Evolutionary conservation across 2,329 filamentous ascomycete species (phyloP), one percentile per base, ranked within the genome.

Genomic region (Aciculosporium take): DNA sequence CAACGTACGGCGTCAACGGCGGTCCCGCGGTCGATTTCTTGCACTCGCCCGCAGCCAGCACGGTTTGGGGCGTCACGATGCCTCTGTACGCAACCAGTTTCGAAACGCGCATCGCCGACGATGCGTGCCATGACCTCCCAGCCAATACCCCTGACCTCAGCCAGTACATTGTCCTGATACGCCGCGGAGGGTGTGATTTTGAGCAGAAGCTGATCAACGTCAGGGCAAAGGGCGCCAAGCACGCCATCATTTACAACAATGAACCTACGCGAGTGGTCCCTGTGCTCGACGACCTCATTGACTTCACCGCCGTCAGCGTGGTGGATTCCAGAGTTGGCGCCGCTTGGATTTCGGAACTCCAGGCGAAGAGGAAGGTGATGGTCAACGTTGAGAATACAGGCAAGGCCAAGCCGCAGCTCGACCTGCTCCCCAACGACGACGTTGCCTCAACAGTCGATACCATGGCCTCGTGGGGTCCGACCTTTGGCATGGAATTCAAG

Each of bases 221-320:
- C 13, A 23, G 15, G 3, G 29, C 36, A 5, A 64, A 64, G 34
- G 76, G 76, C 7, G 76, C 73, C 39, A 67, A 70, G 51, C 77
- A 79, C 48, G 57, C 81, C 40, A 58, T 81, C 48, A 62, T 77
- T 51, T 81, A 79, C 57, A 79, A 79, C 63, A 73, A 71, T 47
- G 47, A 43, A 48, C 13, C 18, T 5, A 10, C n/a, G n/a, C n/a
- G 38, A 6, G 9, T 72, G 69, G 5, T 23, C 12, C 5, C 6
- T 7, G n/a, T 31, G 12, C 33, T 13, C 12, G 18, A 24, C 6
- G 7, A 31, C 6, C 58, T 62, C 6, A 54, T 62, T 28, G 56
- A 60, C 4, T 46, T 53, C 0, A 27, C 39, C 0, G 60, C 60
- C 1, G 52, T 35, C 5, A 39, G 34, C 25, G 24, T 69, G 29